These are phyloP conservation scores for Neurospora discreta DNA, from an alignment of 495 filamentous ascomycete species.

Conservation along the genomic window DNA sequence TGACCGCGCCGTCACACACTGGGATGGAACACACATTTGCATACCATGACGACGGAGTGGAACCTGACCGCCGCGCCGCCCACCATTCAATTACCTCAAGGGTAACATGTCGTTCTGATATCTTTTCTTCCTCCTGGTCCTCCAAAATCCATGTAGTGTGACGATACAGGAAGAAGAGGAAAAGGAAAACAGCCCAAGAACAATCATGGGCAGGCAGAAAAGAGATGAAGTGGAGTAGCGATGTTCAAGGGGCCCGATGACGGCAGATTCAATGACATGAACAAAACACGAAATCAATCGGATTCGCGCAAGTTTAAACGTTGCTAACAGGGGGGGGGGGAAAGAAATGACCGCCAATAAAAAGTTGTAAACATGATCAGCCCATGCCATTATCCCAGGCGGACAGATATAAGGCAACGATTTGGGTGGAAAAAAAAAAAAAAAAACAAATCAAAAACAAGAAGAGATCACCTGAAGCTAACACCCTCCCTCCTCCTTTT, in stretches of 20 bases:
- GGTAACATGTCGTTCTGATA: not conserved
- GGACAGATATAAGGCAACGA: not conserved
- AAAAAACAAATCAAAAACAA: not conserved
- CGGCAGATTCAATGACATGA: not conserved
- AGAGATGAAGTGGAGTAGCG: not conserved
- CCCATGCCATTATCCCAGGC: not conserved
- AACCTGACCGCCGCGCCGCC: not conserved
- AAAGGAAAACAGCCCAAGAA: too few species aligned
- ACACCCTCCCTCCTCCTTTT: constrained; percentile 10
- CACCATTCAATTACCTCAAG: not conserved
- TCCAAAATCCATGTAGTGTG: not conserved
- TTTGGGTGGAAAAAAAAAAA: not conserved
- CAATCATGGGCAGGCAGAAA: too few species aligned
- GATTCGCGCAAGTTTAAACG: not conserved
- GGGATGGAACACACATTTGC: not conserved
- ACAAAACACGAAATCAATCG: not conserved
- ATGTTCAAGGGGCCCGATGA: too few species aligned
- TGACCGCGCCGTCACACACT: not conserved
- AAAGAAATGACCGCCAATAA: not conserved
- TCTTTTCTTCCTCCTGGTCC: not conserved
- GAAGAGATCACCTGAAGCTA: not conserved
- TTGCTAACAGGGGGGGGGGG: not conserved
- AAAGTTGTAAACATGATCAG: not conserved
- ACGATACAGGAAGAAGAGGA: too few species aligned
- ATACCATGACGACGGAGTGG: not conserved